A percentile compares a stretch with the other conserved stretches of the same genome.
phyloP scores from a whole-genome alignment of 345 rosid genomes.

The Tarenaya hassleriana region DNA sequence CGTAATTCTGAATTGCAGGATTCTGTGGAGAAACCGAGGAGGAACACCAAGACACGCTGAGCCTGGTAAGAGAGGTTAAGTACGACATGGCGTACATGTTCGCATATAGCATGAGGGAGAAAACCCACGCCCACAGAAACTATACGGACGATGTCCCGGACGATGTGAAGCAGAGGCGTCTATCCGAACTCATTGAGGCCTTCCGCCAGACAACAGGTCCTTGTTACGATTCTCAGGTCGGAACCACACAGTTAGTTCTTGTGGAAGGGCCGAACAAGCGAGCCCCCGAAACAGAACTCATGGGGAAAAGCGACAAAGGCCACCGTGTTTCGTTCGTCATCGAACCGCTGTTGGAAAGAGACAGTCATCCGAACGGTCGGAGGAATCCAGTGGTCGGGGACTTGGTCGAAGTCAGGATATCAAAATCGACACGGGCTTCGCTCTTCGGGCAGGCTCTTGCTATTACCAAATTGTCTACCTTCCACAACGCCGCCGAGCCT shows the following conservation, averaged over 20 bases:
- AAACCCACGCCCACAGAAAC: constrained; percentile 79
- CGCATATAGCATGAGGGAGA: constrained; percentile 97
- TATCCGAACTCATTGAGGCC: constrained; percentile 65
- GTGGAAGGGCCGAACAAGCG: constrained; percentile 91
- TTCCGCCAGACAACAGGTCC: constrained; percentile 80
- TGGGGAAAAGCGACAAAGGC: constrained; percentile 83
- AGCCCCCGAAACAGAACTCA: constrained; percentile 81
- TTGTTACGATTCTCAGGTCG: constrained; percentile 63
- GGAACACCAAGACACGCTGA: constrained; percentile 68
- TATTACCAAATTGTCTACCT: constrained; percentile 60
- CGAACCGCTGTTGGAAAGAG: constrained; percentile 39
- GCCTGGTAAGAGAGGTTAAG: constrained; percentile 60
- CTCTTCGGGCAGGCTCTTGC: constrained; percentile 70
- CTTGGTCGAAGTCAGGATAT: constrained; percentile 63
- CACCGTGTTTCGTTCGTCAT: constrained; percentile 60
- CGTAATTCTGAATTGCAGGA: constrained; percentile 39
- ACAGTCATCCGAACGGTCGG: constrained; percentile 16
- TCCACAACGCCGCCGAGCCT: constrained; percentile 32
- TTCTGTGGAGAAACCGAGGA: constrained; percentile 95
- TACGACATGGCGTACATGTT: constrained; percentile 98
- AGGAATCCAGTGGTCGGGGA: constrained; percentile 65
- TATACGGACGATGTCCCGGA: constrained; percentile 75
- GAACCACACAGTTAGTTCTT: constrained; percentile 60
- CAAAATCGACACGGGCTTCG: constrained; percentile 66
- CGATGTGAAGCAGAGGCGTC: constrained; percentile 80